Evolutionary conservation across 306 rosid genomes (phyloP).

Genomic region (cucumber (Cucumis sativus)): Cucumber_9930_V3 NC_026657.2:38222501-38223000

Average conservation of each 20-base stretch:
- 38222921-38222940: constrained; percentile 68
- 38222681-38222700: constrained; percentile 98
- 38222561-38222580: constrained; percentile 68
- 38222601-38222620: constrained; percentile 92
- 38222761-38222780: constrained; percentile 55
- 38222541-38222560: constrained; percentile 86
- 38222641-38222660: constrained; percentile 70
- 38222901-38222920: constrained; percentile 82
- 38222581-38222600: constrained; percentile 74
- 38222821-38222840: constrained; percentile 81
- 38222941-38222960: constrained; percentile 78
- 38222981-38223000: constrained; percentile 82
- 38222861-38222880: constrained; percentile 64
- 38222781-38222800: constrained; percentile 93
- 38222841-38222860: constrained; percentile 53
- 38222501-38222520: constrained; percentile 45
- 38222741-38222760: constrained; percentile 69
- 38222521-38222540: constrained; percentile 87
- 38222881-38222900: constrained; percentile 66
- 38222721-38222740: constrained; percentile 97
- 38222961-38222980: constrained; percentile 56
- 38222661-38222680: constrained; percentile 84
- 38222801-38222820: constrained; percentile 94
- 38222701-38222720: constrained; percentile 81
- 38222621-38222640: constrained; percentile 83